Percentiles rank a stretch among this genome's conserved stretches.
Evolutionary conservation across 768 basidiomycete genomes (phyloP).

Genomic region (Suillus discolor): DNA sequence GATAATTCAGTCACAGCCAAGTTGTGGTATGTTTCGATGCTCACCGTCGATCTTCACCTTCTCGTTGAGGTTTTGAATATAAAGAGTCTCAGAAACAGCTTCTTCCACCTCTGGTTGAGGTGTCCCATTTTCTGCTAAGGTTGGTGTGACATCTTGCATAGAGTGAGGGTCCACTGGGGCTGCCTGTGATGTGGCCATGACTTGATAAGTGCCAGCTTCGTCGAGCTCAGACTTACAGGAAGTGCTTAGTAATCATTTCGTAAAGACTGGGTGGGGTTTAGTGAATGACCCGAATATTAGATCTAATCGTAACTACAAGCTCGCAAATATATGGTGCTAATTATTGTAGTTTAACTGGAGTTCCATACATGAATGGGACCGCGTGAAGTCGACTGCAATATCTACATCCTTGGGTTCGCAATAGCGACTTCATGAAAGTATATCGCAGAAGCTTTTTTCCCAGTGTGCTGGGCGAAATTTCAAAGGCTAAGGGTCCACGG

Average conservation of each 20-base stretch:
- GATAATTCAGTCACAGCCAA: conserved; percentile 14
- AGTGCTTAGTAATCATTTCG: conserved; percentile 6
- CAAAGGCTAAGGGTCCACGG: background rate
- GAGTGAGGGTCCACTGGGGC: conserved; percentile 31
- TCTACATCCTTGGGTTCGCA: background rate
- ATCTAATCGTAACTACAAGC: background rate
- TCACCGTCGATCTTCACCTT: conserved; percentile 82
- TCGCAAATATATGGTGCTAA: background rate
- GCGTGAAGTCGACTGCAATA: background rate
- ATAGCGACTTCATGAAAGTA: background rate
- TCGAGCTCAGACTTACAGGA: background rate
- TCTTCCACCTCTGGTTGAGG: conserved; percentile 41
- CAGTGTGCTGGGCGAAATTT: background rate
- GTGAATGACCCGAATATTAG: background rate
- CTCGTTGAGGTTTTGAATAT: conserved; percentile 96
- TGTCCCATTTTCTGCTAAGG: conserved; percentile 18
- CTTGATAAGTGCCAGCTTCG: conserved; percentile 11
- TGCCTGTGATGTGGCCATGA: conserved; percentile 41
- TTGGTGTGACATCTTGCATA: conserved; percentile 25
- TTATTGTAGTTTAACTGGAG: background rate
- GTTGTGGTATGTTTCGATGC: conserved; percentile 5
- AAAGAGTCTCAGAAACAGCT: conserved; percentile 79
- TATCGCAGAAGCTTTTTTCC: background rate
- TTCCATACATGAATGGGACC: background rate
- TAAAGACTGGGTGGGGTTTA: background rate